Base-by-base conservation (phyloP, 164 flowering plant species). In the Saururus chinensis region DNA sequence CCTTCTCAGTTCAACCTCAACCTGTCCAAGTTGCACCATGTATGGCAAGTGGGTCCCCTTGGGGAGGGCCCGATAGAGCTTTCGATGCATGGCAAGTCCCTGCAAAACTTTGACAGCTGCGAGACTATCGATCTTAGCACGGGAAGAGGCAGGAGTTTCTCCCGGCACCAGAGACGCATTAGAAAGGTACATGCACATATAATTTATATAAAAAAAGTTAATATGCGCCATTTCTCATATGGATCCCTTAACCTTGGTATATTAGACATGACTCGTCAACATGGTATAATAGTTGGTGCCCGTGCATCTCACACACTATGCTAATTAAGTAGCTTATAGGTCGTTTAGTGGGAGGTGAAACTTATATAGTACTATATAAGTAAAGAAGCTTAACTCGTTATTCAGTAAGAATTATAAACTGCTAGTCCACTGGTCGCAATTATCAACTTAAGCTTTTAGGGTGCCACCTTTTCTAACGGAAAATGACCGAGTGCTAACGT, bases 31-130 rank as follows among this genome's bases (percentile, higher is more conserved):
- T 37, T 80, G 60, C 66, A 76, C 57, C 75, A 69, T 58, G 80
- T 80, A 20, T 80, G 81, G 81, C 84, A 80, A 63, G 75, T 72
- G 12, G 84, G 84, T n/a, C 53, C 62, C 2, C 0, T 4, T 0
- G 69, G 20, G 1, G 61, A 42, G 0, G 75, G 59, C 10, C 0
- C n/a, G n/a, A 30, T 13, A 16, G 41, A 56, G 65, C 84, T 81
- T 6, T 9, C 7, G 20, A 68, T 51, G 70, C 81, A 80, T 55
- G 60, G 62, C 0, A 62, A 45, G 0, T n/a, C 64, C 21, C 69
- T 80, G 14, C 62, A 72, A 41, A 75, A 80, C 52, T 61, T 75
- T 14, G 80, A 80, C 9, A 74, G 81, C 45, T n/a, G 66, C 0
- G 81, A 72, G 71, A 74, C 71, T 6, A 37, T 80, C 20, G 11